A percentile compares a stretch with the other conserved stretches of the same genome.
Conservation (phyloP, 1,284 basidiomycete genomes). For the Binderoboletus segoi region DNA sequence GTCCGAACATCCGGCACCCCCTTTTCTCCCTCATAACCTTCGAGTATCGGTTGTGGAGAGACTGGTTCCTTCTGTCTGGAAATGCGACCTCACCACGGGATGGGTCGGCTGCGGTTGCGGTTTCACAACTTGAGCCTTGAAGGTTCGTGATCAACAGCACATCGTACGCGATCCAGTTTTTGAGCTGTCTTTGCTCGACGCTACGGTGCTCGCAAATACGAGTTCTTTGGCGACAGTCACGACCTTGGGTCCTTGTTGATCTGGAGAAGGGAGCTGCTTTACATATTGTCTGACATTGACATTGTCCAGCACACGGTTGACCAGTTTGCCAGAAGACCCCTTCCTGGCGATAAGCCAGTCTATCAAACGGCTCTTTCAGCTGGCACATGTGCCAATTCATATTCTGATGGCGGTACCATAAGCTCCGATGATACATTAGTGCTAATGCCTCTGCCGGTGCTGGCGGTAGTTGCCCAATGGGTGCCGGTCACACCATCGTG, state of each 20-base stretch:
- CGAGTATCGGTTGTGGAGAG: too few species aligned
- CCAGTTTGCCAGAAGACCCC: neutral
- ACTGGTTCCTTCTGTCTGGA: too few species aligned
- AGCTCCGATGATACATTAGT: neutral
- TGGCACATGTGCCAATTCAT: neutral
- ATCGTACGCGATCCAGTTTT: too few species aligned
- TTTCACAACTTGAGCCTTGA: too few species aligned
- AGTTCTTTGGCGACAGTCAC: neutral
- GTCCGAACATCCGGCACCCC: too few species aligned
- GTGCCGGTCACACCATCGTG: constrained; percentile 46
- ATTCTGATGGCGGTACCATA: neutral
- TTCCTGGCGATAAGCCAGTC: too few species aligned
- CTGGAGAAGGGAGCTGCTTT: neutral
- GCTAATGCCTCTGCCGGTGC: constrained; percentile 38
- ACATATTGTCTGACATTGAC: too few species aligned
- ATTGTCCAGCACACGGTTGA: neutral
- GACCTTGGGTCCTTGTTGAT: neutral
- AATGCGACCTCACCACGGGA: too few species aligned
- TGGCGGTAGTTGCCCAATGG: constrained; percentile 43
- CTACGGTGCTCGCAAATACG: neutral
- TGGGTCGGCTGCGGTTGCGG: too few species aligned
- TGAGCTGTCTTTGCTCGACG: too few species aligned
- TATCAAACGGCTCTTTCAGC: neutral
- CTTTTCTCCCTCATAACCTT: too few species aligned
- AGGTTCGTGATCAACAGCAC: too few species aligned